Base-by-base conservation (phyloP, 306 rosid species). In the Lithocarpus polystachyus region DNA sequence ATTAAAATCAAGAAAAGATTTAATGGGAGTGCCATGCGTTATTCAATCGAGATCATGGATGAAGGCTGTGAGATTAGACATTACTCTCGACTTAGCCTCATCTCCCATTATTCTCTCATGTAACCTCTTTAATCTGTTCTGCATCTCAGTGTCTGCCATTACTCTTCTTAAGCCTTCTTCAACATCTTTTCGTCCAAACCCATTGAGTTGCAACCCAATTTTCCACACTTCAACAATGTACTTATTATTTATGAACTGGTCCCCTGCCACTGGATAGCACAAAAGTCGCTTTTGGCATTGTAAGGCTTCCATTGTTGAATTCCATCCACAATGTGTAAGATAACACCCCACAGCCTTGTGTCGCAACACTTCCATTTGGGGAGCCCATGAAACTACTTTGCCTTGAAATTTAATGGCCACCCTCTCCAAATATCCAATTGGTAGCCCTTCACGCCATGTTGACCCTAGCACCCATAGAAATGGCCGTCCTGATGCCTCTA, bases 241-340 rank as follows among this genome's bases (percentile, higher is more conserved):
- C 0, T 79, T 80, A 71, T 90, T 89, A 33, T 95, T 95, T 74
- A 95, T 54, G 74, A 89, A 95, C 79, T 95, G 99, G 56, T 95
- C 99, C 0, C 98, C 99, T 7, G 97, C 97, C 35, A 92, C 83
- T 0, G 97, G 99, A 68, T 83, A 92, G 52, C 99, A 95, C 40
- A 95, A 5, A 75, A 91, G 56, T 31, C 88, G 88, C 80, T 91
- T 91, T 15, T 51, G 83, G 74, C 78, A 91, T 37, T 84, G 92
- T 31, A 92, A 75, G 1, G 98, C 99, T 80, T 95, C 98, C 88
- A 91, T 71, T 31, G 92, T 92, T 23, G 99, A 95, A 75, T 91
- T 95, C 99, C 99, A 95, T 0, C 99, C 98, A 19, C 99, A 95
- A n/a, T 95, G 99, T 1, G 99, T 89, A 24, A 95, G 80, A 51